Conservation (phyloP, 331 rosid genomes). For the Quercus tomentella region DNA sequence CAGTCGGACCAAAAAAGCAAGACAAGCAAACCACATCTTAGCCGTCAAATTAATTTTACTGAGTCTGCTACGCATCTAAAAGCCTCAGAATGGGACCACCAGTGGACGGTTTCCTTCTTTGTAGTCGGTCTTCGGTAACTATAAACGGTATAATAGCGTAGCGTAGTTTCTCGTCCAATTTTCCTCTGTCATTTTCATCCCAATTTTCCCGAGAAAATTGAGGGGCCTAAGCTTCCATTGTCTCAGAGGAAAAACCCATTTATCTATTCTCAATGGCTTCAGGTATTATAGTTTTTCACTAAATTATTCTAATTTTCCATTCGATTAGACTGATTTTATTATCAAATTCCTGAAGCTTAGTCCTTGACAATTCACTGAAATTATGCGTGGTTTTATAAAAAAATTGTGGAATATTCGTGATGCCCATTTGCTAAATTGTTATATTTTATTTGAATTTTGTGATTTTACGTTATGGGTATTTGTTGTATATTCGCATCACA, state of each 20-base stretch:
- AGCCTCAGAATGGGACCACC: not conserved
- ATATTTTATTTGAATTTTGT: not conserved
- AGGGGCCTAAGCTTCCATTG: conserved; percentile 3
- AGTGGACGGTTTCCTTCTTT: not conserved
- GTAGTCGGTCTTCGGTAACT: not conserved
- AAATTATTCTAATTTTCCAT: not conserved
- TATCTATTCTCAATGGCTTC: conserved; percentile 61
- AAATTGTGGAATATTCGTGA: not conserved
- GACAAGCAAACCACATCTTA: too few species aligned
- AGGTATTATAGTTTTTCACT: conserved; percentile 14
- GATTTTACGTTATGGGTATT: conserved; percentile 4
- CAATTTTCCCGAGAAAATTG: conserved; percentile 21
- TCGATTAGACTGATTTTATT: not conserved
- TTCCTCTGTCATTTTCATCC: not conserved
- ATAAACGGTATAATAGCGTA: not conserved
- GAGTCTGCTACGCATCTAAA: too few species aligned
- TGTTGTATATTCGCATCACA: not conserved
- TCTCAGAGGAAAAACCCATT: not conserved
- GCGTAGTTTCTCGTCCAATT: not conserved
- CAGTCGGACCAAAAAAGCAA: too few species aligned
- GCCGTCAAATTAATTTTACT: too few species aligned
- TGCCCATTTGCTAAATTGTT: not conserved
- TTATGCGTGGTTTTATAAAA: not conserved
- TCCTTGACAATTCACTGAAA: not conserved
- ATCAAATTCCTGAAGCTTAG: not conserved